phyloP scores from a whole-genome alignment of 2,329 filamentous ascomycete species.

The Trichoderma cornu-damae region DNA sequence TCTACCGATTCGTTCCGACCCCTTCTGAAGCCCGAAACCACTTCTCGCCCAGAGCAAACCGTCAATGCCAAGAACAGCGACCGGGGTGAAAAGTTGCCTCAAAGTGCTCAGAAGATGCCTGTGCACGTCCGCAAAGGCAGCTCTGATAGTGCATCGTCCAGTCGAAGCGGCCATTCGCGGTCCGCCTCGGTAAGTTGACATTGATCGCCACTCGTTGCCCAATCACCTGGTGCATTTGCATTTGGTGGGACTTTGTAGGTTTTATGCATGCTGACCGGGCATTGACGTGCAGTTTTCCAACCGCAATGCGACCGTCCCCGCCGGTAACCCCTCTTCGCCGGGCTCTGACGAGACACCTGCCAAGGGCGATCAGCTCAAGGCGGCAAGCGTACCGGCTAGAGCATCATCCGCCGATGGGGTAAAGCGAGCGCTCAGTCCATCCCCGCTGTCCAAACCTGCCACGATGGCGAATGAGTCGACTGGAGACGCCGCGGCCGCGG shows the following conservation, averaged over 20 bases:
- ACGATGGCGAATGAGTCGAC: slow-evolving; percentile 54
- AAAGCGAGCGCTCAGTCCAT: slow-evolving; percentile 63
- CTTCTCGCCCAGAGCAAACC: slow-evolving; percentile 1
- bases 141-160: slow-evolving; percentile 59
- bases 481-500: slow-evolving; percentile 34
- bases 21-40: slow-evolving; percentile 8
- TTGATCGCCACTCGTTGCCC: slow-evolving; percentile 33
- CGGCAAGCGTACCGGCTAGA: slow-evolving; percentile 56
- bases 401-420: slow-evolving; percentile 60
- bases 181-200: slow-evolving; percentile 59
- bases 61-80: not conserved
- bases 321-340: slow-evolving; percentile 47
- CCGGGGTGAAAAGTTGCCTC: slow-evolving; percentile 3
- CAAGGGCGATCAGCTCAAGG: slow-evolving; percentile 50
- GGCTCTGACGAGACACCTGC: slow-evolving; percentile 43
- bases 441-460: slow-evolving; percentile 67
- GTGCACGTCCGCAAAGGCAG: slow-evolving; percentile 48
- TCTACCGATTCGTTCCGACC: slow-evolving; percentile 24
- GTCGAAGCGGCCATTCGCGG: slow-evolving; percentile 54
- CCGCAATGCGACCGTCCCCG: slow-evolving; percentile 52
- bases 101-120: slow-evolving; percentile 19
- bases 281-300: slow-evolving; percentile 51
- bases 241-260: slow-evolving; percentile 9
- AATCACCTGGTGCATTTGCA: slow-evolving; percentile 38
- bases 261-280: slow-evolving; percentile 45